phyloP scores from a whole-genome alignment of 148 eudicot genomes.

The Beta vulgaris region DNA sequence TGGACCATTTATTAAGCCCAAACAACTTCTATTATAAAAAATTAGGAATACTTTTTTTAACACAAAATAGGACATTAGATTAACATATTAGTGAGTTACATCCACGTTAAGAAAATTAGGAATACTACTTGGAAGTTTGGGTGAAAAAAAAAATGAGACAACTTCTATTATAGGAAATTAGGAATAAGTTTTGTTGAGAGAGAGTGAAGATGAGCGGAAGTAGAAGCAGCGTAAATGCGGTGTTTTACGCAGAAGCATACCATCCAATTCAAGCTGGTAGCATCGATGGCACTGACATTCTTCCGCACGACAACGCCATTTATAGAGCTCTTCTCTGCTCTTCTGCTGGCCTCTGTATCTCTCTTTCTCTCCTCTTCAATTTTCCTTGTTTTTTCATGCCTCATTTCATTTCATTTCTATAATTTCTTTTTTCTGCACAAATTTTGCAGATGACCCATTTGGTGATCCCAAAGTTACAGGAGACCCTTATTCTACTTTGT shows the following conservation, averaged over 20 bases:
- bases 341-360: conserved; percentile 73
- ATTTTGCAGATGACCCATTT: conserved; percentile 86
- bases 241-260: conserved; percentile 75
- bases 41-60: too few species aligned
- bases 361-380: not conserved
- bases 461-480: conserved; percentile 87
- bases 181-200: too few species aligned
- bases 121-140: too few species aligned
- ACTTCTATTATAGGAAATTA: too few species aligned
- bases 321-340: conserved; percentile 90
- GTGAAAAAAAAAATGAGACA: too few species aligned
- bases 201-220: not conserved
- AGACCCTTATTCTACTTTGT: conserved; percentile 80
- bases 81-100: too few species aligned
- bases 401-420: not conserved
- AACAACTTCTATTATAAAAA: too few species aligned
- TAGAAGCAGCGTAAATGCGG: conserved; percentile 41
- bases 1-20: too few species aligned
- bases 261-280: conserved; percentile 97
- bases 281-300: conserved; percentile 92
- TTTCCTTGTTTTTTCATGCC: not conserved
- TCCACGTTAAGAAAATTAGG: too few species aligned
- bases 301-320: conserved; percentile 85
- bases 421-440: not conserved
- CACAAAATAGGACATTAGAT: too few species aligned